These are phyloP conservation scores for Psidium guajava DNA, from an alignment of 345 rosid species.

Conservation along the genomic window DNA sequence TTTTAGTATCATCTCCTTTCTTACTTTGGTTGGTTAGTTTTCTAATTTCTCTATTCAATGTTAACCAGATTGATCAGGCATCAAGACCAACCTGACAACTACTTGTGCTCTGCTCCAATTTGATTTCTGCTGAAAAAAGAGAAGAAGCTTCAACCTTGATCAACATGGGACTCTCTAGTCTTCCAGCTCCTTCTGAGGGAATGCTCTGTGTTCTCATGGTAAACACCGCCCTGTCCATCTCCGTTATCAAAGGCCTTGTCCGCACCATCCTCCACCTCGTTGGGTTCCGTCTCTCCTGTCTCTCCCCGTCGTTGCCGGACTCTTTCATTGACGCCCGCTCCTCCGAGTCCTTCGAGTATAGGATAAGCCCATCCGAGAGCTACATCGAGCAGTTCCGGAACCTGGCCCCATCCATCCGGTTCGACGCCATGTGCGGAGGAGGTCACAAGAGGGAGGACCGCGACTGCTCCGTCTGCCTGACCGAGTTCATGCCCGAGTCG, in stretches of 20 bases:
- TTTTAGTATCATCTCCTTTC: background rate
- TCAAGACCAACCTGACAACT: background rate
- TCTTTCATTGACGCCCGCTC: constrained; percentile 8
- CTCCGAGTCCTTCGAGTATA: constrained; percentile 19
- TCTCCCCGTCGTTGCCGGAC: constrained; percentile 13
- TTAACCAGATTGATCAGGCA: background rate
- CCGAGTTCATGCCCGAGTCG: constrained; percentile 6
- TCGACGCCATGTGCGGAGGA: constrained; percentile 23
- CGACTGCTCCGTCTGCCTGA: constrained; percentile 14
- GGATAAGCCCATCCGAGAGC: constrained; percentile 20
- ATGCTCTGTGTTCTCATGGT: constrained; percentile 62
- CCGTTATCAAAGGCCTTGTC: constrained; percentile 56
- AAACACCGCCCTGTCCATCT: constrained; percentile 78
- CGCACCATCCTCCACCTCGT: constrained; percentile 53
- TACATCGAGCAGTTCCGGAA: constrained; percentile 60
- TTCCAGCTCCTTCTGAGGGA: constrained; percentile 92
- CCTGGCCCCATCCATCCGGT: constrained; percentile 41
- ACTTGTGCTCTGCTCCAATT: background rate
- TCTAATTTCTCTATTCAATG: background rate
- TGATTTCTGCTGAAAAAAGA: background rate
- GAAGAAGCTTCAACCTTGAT: background rate
- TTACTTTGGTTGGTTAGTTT: background rate
- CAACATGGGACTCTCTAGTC: constrained; percentile 73
- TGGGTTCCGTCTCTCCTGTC: constrained; percentile 41
- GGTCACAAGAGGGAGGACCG: background rate